These are phyloP conservation scores for Plantago major DNA, from an alignment of 257 asterid species.

Conservation along the genomic window DNA sequence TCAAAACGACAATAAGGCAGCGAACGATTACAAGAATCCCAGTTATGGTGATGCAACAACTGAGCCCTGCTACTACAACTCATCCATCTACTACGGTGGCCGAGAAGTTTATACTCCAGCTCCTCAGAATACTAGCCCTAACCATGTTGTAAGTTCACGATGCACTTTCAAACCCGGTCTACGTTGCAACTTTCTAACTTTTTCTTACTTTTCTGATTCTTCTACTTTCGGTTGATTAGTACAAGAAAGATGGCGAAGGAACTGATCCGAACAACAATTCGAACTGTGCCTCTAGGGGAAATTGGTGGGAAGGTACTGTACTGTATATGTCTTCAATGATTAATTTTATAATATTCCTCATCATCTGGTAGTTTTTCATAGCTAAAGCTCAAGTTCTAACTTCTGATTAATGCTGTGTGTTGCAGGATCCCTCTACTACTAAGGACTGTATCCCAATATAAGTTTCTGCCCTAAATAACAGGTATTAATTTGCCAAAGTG, in stretches of 20 bases:
- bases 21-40: slow-evolving; percentile 27
- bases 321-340: too few relatives aligned
- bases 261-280: slow-evolving; percentile 48
- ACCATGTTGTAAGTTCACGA: slow-evolving; percentile 36
- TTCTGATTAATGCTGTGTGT: background rate
- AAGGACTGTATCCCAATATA: slow-evolving; percentile 11
- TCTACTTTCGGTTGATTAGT: slow-evolving; percentile 24
- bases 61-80: slow-evolving; percentile 67
- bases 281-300: slow-evolving; percentile 68
- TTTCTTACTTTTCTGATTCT: background rate
- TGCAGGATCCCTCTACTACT: slow-evolving; percentile 79
- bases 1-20: slow-evolving; percentile 26
- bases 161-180: background rate
- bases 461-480: background rate
- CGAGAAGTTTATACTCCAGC: slow-evolving; percentile 63
- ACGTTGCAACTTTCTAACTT: background rate
- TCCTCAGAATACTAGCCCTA: slow-evolving; percentile 28
- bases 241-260: slow-evolving; percentile 40
- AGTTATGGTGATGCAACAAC: slow-evolving; percentile 31
- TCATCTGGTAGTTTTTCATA: too few relatives aligned
- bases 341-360: too few relatives aligned
- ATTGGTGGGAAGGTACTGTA: slow-evolving; percentile 79
- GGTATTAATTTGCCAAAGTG: background rate
- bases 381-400: background rate
- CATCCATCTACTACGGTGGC: slow-evolving; percentile 80